Percentiles rank a stretch among this genome's conserved stretches.
Evolutionary conservation across 306 rosid species (phyloP).

Genomic region (Ormosia semicastrata): DNA sequence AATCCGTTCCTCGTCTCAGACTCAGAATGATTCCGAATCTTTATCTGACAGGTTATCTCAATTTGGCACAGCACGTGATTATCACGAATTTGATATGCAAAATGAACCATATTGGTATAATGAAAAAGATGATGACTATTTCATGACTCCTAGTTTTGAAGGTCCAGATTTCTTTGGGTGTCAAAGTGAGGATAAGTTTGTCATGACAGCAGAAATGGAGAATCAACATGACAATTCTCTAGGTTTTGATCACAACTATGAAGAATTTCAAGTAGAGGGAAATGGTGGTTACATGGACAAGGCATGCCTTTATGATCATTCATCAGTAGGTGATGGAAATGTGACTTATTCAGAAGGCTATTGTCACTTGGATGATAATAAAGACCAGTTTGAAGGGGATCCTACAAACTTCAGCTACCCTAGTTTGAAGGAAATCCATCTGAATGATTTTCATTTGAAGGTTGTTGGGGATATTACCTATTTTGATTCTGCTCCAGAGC

Average conservation of each 20-base stretch:
- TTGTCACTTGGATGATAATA: conserved; percentile 28
- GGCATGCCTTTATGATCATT: conserved; percentile 44
- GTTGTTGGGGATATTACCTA: conserved; percentile 45
- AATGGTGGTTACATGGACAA: conserved; percentile 48
- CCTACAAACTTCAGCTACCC: conserved; percentile 35
- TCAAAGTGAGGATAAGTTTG: conserved; percentile 86
- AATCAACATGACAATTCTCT: conserved; percentile 33
- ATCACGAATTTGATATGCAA: conserved; percentile 77
- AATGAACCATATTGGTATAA: conserved; percentile 74
- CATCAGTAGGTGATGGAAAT: conserved; percentile 33
- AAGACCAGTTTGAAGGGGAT: conserved; percentile 35
- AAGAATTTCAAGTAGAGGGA: conserved; percentile 30
- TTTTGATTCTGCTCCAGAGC: conserved; percentile 34
- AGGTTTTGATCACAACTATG: conserved; percentile 26
- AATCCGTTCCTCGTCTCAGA: conserved; percentile 63
- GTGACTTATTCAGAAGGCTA: conserved; percentile 26
- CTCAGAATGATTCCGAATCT: conserved; percentile 60
- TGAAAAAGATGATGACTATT: conserved; percentile 70
- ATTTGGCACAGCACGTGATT: conserved; percentile 90
- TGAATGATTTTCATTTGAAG: conserved; percentile 34
- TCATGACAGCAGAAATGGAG: conserved; percentile 57
- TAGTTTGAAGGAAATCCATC: conserved; percentile 50
- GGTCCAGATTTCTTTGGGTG: conserved; percentile 72
- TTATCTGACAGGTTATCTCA: conserved; percentile 82
- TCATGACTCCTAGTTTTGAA: conserved; percentile 72